Evolutionary conservation across 805 yeast species (phyloP), one percentile per base, ranked within the genome.

Genomic region (Monosporozyma siamensis): DNA sequence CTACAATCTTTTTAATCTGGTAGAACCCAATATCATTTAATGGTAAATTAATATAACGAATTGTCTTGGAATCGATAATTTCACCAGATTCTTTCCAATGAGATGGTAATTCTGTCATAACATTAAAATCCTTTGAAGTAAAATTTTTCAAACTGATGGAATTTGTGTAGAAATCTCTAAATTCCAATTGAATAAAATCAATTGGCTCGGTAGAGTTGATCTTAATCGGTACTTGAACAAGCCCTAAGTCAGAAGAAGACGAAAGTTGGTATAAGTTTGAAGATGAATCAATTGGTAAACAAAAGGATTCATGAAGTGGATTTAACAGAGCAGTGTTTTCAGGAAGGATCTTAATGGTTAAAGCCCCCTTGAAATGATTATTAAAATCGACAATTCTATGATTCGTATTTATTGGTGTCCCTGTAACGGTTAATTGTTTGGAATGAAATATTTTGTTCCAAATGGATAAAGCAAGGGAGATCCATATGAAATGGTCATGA

Each of bases 321-420:
- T 89, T 87, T 52, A 92, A 65, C 53, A 71, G 69, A 4, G 94
- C 95, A 0, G 94, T 81, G 35, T 94, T 82, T 62, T 90, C 97
- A 0, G 98, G 97, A 27, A 92, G 67, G 47, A 84, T 83, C 55
- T 89, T 83, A 47, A 92, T 81, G 1, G 89, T 83, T 55, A 85
- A 84, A 34, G 78, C 78, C 35, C 98, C 98, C 54, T 77, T 82
- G 59, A 89, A 82, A 59, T 88, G 94, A 39, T 51, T 42, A 39
- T 66, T 49, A 14, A 60, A 47, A 47, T 65, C 52, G 41, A 57
- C 11, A 34, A 48, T 38, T 29, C 49, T 45, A 21, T 50, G 53
- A 32, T 46, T 41, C 17, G 10, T 12, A 31, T 58, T 61, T 4
- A 72, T 64, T 0, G 74, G 51, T 30, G 68, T 69, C 10, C 82